phyloP scores from a whole-genome alignment of 768 basidiomycete species.

The Boletus rubroflammeus region DNA sequence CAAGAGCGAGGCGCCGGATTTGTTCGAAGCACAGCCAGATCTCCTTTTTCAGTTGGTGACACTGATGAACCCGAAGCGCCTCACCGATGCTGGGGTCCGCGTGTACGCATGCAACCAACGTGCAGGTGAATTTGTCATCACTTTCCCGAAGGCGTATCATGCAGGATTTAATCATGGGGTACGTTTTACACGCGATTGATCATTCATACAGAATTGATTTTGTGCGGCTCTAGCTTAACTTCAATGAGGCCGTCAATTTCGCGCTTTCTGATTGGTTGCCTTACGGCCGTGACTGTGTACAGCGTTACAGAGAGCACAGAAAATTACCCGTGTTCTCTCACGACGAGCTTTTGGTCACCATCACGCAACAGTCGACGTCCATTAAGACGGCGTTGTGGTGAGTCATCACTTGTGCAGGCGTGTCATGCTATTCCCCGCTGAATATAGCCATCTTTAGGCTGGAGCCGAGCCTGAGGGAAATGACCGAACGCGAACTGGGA shows the following conservation, averaged over 20 bases:
- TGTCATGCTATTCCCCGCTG: slow-evolving; percentile 18
- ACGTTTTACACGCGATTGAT: slow-evolving; percentile 38
- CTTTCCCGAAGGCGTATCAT: slow-evolving; percentile 97
- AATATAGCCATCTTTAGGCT: slow-evolving; percentile 52
- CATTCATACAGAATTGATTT: slow-evolving; percentile 24
- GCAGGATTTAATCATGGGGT: slow-evolving; percentile 98
- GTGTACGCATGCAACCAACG: slow-evolving; percentile 95
- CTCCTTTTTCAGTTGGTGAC: slow-evolving; percentile 97
- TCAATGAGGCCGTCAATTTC: slow-evolving; percentile 99
- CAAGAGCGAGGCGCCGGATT: slow-evolving; percentile 90
- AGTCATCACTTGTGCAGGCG: slow-evolving; percentile 26
- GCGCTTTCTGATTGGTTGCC: slow-evolving; percentile 94
- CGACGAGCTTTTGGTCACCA: slow-evolving; percentile 95
- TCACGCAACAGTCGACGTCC: slow-evolving; percentile 89
- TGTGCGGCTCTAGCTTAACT: slow-evolving; percentile 69
- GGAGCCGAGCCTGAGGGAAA: slow-evolving; percentile 76
- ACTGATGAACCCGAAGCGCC: slow-evolving; percentile 89
- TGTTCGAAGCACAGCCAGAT: slow-evolving; percentile 97
- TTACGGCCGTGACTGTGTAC: slow-evolving; percentile 82
- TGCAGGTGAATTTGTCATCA: slow-evolving; percentile 96
- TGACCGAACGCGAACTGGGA: slow-evolving; percentile 79
- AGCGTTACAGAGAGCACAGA: slow-evolving; percentile 83
- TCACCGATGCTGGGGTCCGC: slow-evolving; percentile 84
- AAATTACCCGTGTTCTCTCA: slow-evolving; percentile 98
- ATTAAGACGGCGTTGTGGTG: slow-evolving; percentile 94